Conservation (phyloP, 2,329 filamentous ascomycete species). For the Leptographium wingfieldii region DNA sequence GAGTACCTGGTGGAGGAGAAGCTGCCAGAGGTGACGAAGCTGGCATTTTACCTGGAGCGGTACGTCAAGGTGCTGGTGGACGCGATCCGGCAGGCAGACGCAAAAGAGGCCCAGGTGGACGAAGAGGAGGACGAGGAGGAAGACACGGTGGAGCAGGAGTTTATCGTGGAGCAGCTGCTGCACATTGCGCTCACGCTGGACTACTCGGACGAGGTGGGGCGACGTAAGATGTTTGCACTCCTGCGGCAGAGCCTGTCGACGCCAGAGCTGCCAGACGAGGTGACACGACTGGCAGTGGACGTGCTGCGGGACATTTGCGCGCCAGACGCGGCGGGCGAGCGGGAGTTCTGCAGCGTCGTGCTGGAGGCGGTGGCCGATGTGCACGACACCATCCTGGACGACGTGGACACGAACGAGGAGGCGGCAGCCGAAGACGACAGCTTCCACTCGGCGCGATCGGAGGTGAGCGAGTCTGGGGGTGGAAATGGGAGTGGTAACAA, state of each 20-base stretch:
- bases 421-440: slow-evolving; percentile 57
- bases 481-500: no score
- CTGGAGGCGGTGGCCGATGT: slow-evolving; percentile 93
- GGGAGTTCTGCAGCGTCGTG: slow-evolving; percentile 73
- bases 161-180: slow-evolving; percentile 88
- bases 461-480: slow-evolving; percentile 41
- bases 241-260: slow-evolving; percentile 76
- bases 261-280: slow-evolving; percentile 79
- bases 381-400: slow-evolving; percentile 80
- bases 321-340: slow-evolving; percentile 57
- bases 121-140: slow-evolving; percentile 62
- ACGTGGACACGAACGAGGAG: slow-evolving; percentile 40
- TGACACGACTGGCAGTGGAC: slow-evolving; percentile 77
- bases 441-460: slow-evolving; percentile 87
- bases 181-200: slow-evolving; percentile 86
- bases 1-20: slow-evolving; percentile 77
- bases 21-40: slow-evolving; percentile 83
- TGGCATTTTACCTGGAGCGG: slow-evolving; percentile 75
- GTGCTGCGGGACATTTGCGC: slow-evolving; percentile 75
- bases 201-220: slow-evolving; percentile 93
- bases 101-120: slow-evolving; percentile 38
- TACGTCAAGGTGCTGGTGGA: slow-evolving; percentile 62
- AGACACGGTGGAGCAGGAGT: slow-evolving; percentile 81
- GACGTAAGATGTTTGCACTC: slow-evolving; percentile 89
- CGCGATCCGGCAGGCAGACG: slow-evolving; percentile 43